These are phyloP conservation scores for Hydnomerulius pinastri DNA, from an alignment of 768 basidiomycete genomes.

Conservation along the genomic window DNA sequence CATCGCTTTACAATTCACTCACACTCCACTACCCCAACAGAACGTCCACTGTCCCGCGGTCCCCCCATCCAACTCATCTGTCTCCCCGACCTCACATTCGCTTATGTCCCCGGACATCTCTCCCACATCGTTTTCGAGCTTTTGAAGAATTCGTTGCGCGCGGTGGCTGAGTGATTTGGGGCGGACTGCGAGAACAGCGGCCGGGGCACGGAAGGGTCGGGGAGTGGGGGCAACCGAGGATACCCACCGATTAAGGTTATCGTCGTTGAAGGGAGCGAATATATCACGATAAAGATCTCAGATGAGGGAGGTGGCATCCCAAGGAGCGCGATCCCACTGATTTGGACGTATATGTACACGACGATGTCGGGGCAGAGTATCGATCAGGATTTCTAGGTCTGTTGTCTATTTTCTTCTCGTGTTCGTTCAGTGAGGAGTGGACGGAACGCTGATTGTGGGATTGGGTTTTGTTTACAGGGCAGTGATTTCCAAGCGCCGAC, in stretches of 20 bases:
- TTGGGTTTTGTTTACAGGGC: too few species aligned
- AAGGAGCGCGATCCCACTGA: slow-evolving; percentile 78
- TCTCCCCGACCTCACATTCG: slow-evolving; percentile 79
- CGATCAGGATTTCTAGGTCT: slow-evolving; percentile 60
- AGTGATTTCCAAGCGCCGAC: slow-evolving; percentile 94
- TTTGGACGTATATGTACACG: slow-evolving; percentile 97
- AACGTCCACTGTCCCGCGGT: slow-evolving; percentile 95
- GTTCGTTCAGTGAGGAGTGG: too few species aligned
- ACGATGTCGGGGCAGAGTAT: slow-evolving; percentile 69
- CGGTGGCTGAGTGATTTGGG: slow-evolving; percentile 92
- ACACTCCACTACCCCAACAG: too few species aligned
- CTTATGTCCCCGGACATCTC: slow-evolving; percentile 95
- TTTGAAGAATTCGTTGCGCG: slow-evolving; percentile 95
- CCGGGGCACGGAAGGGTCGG: slow-evolving; percentile 2
- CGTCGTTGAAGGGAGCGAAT: slow-evolving; percentile 93
- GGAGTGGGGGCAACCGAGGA: slow-evolving; percentile 4
- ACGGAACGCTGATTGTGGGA: neutral
- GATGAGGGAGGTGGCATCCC: slow-evolving; percentile 93
- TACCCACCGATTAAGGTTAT: slow-evolving; percentile 41
- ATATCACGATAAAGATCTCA: slow-evolving; percentile 95
- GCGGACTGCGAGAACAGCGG: slow-evolving; percentile 65
- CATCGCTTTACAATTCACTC: too few species aligned
- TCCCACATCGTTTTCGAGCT: slow-evolving; percentile 97
- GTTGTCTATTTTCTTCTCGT: neutral
- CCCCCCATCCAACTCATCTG: slow-evolving; percentile 97